These are phyloP conservation scores for Maudiozyma barnettii DNA, from an alignment of 805 yeast species.

Conservation along the genomic window DNA sequence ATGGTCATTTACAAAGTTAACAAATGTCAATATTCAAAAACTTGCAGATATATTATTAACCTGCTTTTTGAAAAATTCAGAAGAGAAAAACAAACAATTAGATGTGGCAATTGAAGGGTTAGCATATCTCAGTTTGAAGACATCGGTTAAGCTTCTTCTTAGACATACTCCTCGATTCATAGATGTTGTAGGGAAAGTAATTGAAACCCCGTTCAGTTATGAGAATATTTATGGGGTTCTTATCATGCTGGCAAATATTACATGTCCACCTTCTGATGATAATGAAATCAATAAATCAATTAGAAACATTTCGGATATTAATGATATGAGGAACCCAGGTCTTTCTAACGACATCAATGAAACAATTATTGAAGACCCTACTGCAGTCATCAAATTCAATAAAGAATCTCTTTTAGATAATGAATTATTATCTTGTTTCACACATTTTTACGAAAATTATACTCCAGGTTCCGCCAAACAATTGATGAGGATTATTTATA, in stretches of 20 bases:
- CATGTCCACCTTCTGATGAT: slow-evolving; percentile 15
- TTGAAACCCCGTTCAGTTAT: slow-evolving; percentile 7
- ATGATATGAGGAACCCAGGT: slow-evolving; percentile 22
- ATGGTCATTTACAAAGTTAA: slow-evolving; percentile 42
- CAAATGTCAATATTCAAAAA: slow-evolving; percentile 23
- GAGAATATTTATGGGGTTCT: slow-evolving; percentile 27
- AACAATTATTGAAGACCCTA: slow-evolving; percentile 4
- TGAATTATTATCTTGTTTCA: slow-evolving; percentile 16
- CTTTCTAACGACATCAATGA: slow-evolving; percentile 6
- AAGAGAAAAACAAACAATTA: slow-evolving; percentile 3
- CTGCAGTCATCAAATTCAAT: slow-evolving; percentile 11
- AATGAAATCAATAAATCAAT: slow-evolving; percentile 15
- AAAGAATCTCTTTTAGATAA: slow-evolving; percentile 14
- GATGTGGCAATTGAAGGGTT: slow-evolving; percentile 35
- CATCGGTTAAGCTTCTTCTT: slow-evolving; percentile 29
- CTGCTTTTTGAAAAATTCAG: slow-evolving; percentile 4
- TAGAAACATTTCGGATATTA: slow-evolving; percentile 25
- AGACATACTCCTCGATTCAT: slow-evolving; percentile 32
- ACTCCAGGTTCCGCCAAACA: slow-evolving; percentile 26
- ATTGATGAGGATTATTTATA: slow-evolving; percentile 26
- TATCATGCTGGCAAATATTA: slow-evolving; percentile 28
- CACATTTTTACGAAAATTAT: slow-evolving; percentile 7
- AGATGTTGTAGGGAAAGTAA: slow-evolving; percentile 21
- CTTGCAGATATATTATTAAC: slow-evolving; percentile 26
- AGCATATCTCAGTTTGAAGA: slow-evolving; percentile 40